These are phyloP conservation scores for Lichtheimia corymbifera DNA, from an alignment of 371 early-diverging fungal genomes.

Conservation along the genomic window DNA sequence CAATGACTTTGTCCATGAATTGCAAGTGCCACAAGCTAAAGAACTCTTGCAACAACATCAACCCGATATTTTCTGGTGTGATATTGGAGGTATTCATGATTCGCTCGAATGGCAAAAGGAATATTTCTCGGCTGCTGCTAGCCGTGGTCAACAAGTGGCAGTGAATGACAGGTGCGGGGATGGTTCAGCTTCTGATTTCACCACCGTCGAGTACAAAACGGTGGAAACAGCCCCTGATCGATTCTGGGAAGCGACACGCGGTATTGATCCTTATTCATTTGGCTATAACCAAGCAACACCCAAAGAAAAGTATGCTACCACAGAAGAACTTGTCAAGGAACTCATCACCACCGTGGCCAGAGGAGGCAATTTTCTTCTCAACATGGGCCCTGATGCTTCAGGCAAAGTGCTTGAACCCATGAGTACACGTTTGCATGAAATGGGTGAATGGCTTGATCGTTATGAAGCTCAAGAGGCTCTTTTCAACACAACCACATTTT, in stretches of 20 bases:
- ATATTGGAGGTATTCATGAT: conserved; percentile 45
- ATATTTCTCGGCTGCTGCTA: conserved; percentile 25
- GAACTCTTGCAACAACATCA: conserved; percentile 30
- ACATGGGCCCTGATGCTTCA: conserved; percentile 34
- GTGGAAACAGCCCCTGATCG: conserved; percentile 4
- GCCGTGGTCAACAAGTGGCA: conserved; percentile 15
- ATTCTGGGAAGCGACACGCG: conserved; percentile 45
- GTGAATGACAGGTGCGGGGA: conserved; percentile 40
- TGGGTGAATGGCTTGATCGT: conserved; percentile 26
- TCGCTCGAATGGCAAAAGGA: conserved; percentile 32
- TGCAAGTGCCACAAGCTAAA: conserved; percentile 36
- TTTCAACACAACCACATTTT: conserved; percentile 8
- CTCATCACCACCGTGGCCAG: conserved; percentile 27
- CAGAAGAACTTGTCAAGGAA: conserved; percentile 19
- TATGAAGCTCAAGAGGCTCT: conserved; percentile 4
- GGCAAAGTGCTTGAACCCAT: conserved; percentile 20
- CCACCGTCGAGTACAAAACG: conserved; percentile 34
- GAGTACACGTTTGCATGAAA: conserved; percentile 14
- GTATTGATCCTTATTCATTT: conserved; percentile 44
- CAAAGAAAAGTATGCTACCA: conserved; percentile 26
- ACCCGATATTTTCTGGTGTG: conserved; percentile 44
- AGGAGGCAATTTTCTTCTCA: conserved; percentile 34
- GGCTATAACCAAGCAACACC: conserved; percentile 30
- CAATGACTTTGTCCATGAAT: conserved; percentile 33
- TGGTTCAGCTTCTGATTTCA: conserved; percentile 32